A percentile compares a stretch with the other conserved stretches of the same genome.
Evolutionary conservation across 805 yeast species (phyloP).

Genomic region (Wickerhamiella hasegawae): DNA sequence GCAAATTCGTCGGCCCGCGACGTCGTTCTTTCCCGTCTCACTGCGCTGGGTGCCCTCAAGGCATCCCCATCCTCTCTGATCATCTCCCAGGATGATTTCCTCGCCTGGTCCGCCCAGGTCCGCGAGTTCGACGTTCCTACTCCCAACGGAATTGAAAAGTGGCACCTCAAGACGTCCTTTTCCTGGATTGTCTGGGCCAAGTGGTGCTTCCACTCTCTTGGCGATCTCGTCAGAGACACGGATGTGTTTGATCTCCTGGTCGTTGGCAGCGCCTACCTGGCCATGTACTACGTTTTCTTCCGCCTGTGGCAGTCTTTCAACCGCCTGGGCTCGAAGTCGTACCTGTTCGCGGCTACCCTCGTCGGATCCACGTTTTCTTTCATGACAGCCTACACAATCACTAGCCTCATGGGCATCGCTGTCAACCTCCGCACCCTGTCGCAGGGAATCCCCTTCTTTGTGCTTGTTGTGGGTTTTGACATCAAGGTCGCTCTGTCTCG

Average conservation of each 20-base stretch:
- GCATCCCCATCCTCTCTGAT: slow-evolving; percentile 25
- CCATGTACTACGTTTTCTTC: slow-evolving; percentile 73
- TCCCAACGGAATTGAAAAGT: slow-evolving; percentile 23
- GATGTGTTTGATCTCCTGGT: slow-evolving; percentile 74
- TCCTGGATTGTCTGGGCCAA: slow-evolving; percentile 1
- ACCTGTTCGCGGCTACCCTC: slow-evolving; percentile 71
- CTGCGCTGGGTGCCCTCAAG: slow-evolving; percentile 7
- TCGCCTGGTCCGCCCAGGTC: slow-evolving; percentile 17
- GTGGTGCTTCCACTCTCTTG: slow-evolving; percentile 14
- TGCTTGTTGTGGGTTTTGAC: slow-evolving; percentile 83
- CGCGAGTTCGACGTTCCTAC: slow-evolving; percentile 17
- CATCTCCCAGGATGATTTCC: slow-evolving; percentile 15
- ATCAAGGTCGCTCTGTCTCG: slow-evolving; percentile 59
- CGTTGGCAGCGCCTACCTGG: slow-evolving; percentile 64
- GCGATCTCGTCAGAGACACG: slow-evolving; percentile 36
- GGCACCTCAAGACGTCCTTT: slow-evolving; percentile 25
- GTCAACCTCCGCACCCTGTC: slow-evolving; percentile 61
- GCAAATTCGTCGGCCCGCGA: slow-evolving; percentile 2
- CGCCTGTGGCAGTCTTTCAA: slow-evolving; percentile 65
- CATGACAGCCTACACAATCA: slow-evolving; percentile 54
- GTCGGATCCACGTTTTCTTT: slow-evolving; percentile 72
- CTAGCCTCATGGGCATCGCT: slow-evolving; percentile 38
- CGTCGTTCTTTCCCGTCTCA: background rate
- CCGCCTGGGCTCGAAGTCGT: slow-evolving; percentile 64
- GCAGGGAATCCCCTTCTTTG: slow-evolving; percentile 88